A percentile compares a stretch with the other conserved stretches of the same genome.
Evolutionary conservation across 306 rosid species (phyloP).

Genomic region (Prosopis cineraria): DNA sequence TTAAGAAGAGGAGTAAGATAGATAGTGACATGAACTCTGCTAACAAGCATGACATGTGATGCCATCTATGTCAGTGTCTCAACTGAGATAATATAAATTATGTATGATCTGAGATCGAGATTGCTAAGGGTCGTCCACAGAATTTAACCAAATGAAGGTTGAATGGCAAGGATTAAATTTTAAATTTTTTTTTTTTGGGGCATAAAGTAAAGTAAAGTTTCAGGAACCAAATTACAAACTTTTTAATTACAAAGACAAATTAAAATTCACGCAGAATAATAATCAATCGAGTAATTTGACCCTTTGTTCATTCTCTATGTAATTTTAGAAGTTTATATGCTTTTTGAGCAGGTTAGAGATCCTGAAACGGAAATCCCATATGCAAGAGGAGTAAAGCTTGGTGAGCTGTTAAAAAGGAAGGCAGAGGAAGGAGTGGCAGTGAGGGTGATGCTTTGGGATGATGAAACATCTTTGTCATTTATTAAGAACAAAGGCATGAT

Average conservation of each 20-base stretch:
- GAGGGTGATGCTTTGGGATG: conserved; percentile 92
- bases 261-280: not conserved
- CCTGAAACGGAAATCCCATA: conserved; percentile 69
- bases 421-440: conserved; percentile 97
- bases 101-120: not conserved
- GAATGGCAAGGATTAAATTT: not conserved
- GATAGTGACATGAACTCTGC: not conserved
- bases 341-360: conserved; percentile 76
- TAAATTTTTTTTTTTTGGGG: not conserved
- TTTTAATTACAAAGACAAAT: not conserved
- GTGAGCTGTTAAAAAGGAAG: conserved; percentile 77
- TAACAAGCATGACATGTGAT: not conserved
- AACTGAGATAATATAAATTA: not conserved
- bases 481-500: conserved; percentile 83
- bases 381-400: conserved; percentile 80
- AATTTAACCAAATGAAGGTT: not conserved
- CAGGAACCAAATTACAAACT: not conserved
- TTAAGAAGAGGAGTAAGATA: not conserved
- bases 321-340: conserved; percentile 5
- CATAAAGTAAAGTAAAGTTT: not conserved
- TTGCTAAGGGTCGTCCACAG: not conserved
- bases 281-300: not conserved
- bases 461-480: conserved; percentile 80
- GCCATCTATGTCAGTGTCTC: not conserved
- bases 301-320: not conserved